These are phyloP conservation scores for Amanita subjunquillea DNA, from an alignment of 768 basidiomycete genomes.

Conservation along the genomic window DNA sequence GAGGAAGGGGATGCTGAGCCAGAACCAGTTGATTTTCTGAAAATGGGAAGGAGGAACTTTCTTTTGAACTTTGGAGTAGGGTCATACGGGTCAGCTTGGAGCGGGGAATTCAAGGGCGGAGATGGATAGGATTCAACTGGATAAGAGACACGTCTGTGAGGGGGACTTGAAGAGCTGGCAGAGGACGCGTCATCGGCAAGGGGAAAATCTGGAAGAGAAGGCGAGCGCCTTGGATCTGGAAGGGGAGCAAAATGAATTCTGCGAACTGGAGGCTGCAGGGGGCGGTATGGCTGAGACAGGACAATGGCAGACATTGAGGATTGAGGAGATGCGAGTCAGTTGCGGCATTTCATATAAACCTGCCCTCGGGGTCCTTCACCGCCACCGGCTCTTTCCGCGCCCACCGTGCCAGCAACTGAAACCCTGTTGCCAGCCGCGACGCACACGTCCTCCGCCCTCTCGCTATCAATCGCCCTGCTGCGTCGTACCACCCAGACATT, in stretches of 20 bases:
- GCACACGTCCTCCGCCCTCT: too few relatives aligned
- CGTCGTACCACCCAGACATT: too few relatives aligned
- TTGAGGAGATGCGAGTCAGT: not conserved
- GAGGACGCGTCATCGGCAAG: slow-evolving; percentile 9
- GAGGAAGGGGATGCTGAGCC: slow-evolving; percentile 18
- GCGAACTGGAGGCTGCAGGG: slow-evolving; percentile 7
- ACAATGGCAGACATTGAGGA: not conserved
- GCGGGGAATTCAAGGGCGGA: slow-evolving; percentile 7
- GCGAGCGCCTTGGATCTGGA: slow-evolving; percentile 55
- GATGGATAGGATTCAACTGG: slow-evolving; percentile 9
- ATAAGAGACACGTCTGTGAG: slow-evolving; percentile 14
- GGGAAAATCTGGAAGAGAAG: slow-evolving; percentile 12
- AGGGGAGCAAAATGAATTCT: slow-evolving; percentile 79
- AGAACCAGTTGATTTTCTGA: slow-evolving; percentile 13
- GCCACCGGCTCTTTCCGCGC: not conserved
- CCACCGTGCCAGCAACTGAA: not conserved
- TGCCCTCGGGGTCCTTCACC: not conserved
- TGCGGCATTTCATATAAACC: not conserved
- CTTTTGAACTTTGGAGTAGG: slow-evolving; percentile 12
- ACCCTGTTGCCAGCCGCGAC: not conserved
- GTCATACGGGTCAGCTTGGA: not conserved
- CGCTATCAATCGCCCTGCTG: too few relatives aligned
- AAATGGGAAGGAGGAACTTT: slow-evolving; percentile 17
- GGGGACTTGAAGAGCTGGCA: slow-evolving; percentile 14
- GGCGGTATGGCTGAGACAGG: not conserved